Percentiles rank a stretch among this genome's conserved stretches.
These are phyloP conservation scores for Taphrina communis DNA, from an alignment of 1,139 yeast genomes.

Conservation along the genomic window DNA sequence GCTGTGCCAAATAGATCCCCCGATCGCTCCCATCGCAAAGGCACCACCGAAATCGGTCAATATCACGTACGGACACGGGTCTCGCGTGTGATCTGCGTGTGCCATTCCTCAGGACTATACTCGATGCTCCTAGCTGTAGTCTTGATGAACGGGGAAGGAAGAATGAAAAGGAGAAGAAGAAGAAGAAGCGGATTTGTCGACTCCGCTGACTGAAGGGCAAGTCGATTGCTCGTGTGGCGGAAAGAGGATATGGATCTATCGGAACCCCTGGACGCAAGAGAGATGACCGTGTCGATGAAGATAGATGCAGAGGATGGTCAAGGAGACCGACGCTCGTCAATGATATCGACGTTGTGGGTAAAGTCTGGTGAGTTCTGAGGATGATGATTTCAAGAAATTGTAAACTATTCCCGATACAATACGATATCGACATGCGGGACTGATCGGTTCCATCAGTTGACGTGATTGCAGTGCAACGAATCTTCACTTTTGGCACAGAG, in stretches of 20 bases:
- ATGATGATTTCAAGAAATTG: slow-evolving; percentile 11
- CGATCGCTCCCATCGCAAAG: slow-evolving; percentile 84
- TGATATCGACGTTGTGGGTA: background rate
- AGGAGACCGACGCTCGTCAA: too few relatives aligned
- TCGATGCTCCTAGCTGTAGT: background rate
- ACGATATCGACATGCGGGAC: slow-evolving; percentile 5
- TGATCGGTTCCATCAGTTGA: background rate
- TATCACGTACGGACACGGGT: slow-evolving; percentile 97
- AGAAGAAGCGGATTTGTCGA: background rate
- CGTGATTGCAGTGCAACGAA: background rate
- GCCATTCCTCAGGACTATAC: slow-evolving; percentile 11
- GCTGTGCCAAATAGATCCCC: slow-evolving; percentile 99
- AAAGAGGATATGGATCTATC: too few relatives aligned
- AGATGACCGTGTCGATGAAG: too few relatives aligned
- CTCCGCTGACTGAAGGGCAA: too few relatives aligned
- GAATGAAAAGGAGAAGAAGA: background rate
- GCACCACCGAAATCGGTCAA: slow-evolving; percentile 98
- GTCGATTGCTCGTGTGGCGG: too few relatives aligned
- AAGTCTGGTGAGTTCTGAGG: background rate
- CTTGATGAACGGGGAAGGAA: background rate
- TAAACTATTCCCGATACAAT: background rate
- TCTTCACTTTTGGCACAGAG: background rate
- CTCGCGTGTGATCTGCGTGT: slow-evolving; percentile 93
- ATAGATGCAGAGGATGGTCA: too few relatives aligned
- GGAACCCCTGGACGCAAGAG: too few relatives aligned